Evolutionary conservation across 352 stramenopile genomes (phyloP), one percentile per base, ranked within the genome.

Genomic region (Thalassiosira delicatula): DNA sequence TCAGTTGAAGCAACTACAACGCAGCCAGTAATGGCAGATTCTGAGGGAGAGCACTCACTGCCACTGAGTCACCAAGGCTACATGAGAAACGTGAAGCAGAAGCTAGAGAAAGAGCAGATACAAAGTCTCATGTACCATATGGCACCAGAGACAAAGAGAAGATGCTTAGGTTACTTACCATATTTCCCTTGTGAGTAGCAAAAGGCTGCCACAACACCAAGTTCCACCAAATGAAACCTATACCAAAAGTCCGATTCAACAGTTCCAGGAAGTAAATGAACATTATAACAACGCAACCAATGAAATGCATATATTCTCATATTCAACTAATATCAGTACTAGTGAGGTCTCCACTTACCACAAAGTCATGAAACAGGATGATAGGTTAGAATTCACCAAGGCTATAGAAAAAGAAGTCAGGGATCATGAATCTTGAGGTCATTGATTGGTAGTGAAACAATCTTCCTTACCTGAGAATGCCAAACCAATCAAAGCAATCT

Each of bases 351-450:
- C 49, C 37, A 75, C 67, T n/a, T 75, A 49, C 35, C 33, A 25
- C 21, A 61, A 85, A 71, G 71, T 60, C 2, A 62, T 78, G 32
- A 44, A 70, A 11, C 56, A 72, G 25, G 17, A 29, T 33, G 56
- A 88, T 30, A 14, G 11, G 23, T 12, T 23, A 35, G 27, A 56
- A 12, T 89, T 77, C 30, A 12, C 73, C 4, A 30, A 67, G n/a
- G 74, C 77, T 4, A 80, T 82, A 44, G 51, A 73, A 49, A 81
- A 77, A 27, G 81, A 84, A 53, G 77, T 88, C 5, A 37, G 66
- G 8, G 63, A 70, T 30, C 57, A 81, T 30, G 70, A 79, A 29
- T 30, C 14, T 23, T 14, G 76, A 40, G 35, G 32, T 46, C 37
- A 66, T 35, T 86, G 69, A 60, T 29, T 56, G 12, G 35, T 75